Base-by-base conservation (phyloP, 1,284 basidiomycete species). In the Trichosporon coremiiforme region DNA sequence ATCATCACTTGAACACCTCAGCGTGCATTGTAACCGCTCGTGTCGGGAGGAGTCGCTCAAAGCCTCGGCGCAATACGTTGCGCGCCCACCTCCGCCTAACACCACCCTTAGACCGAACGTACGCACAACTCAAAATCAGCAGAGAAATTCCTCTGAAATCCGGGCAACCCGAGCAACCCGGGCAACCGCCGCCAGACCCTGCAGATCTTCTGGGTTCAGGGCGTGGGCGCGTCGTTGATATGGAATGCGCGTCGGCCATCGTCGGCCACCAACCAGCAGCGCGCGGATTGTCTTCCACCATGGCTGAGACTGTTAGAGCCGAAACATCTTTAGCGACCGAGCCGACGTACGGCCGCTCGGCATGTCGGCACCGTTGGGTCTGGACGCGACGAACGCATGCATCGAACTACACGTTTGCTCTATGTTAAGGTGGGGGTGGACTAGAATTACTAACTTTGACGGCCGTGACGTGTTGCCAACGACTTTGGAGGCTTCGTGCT, bases 241-340 rank as follows among this genome's bases (percentile, higher is more conserved):
- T 53, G 47, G 47, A 53, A 53, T 53, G 47, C 20, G 47, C n/a
- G n/a, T n/a, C n/a, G n/a, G n/a, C n/a, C n/a, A n/a, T n/a, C 47
- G 47, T 9, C 20, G 47, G 5, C 10, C 20, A 17, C 15, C 41
- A 45, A 17, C 47, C 4, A 33, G 33, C 3, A 17, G 1, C 47
- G 47, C 47, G 13, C 47, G 47, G 47, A 53, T 53, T 53, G 47
- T 53, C 20, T 3, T 53, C 47, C 10, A 41, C 38, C 38, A 2
- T 5, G 13, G 12, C 10, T 15, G 10, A 15, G 38, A 9, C 12
- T 41, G 38, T 33, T 4, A 33, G 8, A 8, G 33, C 33, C 33
- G 33, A 8, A 38, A 10, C 36, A 38, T 33, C 33, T n/a, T 33
- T 10, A 38, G 36, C 36, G 36, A 38, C 41, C 15, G 15, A 45